A percentile compares a stretch with the other conserved stretches of the same genome.
Conservation (phyloP, 768 basidiomycete genomes). For the Paxillus rubicundulus region DNA sequence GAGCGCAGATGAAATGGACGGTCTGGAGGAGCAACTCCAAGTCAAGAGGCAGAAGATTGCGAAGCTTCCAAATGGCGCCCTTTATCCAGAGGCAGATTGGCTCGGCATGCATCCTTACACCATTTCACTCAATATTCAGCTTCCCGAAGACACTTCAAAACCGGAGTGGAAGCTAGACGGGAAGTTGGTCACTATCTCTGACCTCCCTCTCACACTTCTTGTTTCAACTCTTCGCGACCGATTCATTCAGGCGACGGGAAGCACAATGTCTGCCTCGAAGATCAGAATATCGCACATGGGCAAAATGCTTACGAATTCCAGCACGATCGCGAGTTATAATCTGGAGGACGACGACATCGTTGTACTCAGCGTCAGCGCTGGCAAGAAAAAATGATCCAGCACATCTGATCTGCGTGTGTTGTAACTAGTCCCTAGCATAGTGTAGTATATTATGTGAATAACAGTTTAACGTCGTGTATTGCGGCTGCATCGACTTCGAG, state of each 20-base stretch:
- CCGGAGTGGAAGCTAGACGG: conserved; percentile 95
- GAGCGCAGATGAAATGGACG: conserved; percentile 80
- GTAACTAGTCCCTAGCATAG: too few relatives aligned
- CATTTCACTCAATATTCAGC: conserved; percentile 79
- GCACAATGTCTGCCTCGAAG: conserved; percentile 73
- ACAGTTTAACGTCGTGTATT: conserved; percentile 8
- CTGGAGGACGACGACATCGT: conserved; percentile 88
- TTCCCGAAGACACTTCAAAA: conserved; percentile 78
- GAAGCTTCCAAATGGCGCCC: conserved; percentile 78
- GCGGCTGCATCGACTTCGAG: neutral
- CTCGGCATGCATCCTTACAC: conserved; percentile 88
- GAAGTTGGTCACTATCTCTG: conserved; percentile 68
- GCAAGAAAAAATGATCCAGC: conserved; percentile 61
- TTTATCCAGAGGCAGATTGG: conserved; percentile 90
- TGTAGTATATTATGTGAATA: neutral
- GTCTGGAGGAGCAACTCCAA: conserved; percentile 65
- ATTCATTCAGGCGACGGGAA: conserved; percentile 75
- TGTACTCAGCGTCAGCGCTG: conserved; percentile 71
- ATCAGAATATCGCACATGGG: conserved; percentile 77
- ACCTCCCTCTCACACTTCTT: conserved; percentile 79
- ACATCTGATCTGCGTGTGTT: too few relatives aligned
- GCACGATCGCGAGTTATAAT: conserved; percentile 83
- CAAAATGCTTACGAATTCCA: conserved; percentile 86
- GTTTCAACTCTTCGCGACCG: conserved; percentile 91
- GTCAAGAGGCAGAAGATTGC: conserved; percentile 87